Evolutionary conservation across 2,329 filamentous ascomycete species (phyloP), one percentile per base, ranked within the genome.

Genomic region (Clathrospora elynae): DNA sequence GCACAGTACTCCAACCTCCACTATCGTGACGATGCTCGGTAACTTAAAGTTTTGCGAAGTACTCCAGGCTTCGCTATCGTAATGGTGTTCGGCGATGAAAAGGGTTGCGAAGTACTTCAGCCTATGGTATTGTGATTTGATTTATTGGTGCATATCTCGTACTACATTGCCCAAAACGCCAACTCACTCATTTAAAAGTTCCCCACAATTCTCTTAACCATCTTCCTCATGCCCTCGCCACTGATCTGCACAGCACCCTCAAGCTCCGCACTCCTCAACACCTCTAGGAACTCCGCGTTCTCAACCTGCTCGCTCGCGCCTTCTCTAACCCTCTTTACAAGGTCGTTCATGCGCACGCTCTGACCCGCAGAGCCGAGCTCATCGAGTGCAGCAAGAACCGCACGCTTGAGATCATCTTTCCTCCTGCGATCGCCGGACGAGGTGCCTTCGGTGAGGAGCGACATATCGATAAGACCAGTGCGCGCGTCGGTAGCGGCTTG

Each of bases 391-490:
- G 74, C 75, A 22, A 95, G 68, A 0, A 95, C 78, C 0, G 87
- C 90, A 42, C 81, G 82, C 78, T 95, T 95, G 62, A 99, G 75
- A 67, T 96, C 91, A 25, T 87, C 84, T 66, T 85, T 87, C 53
- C 89, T 78, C 66, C 88, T 85, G 35, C 93, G 79, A 69, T 97
- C 93, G n/a, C 84, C 84, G 0, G 90, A 85, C 58, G 87, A 90
- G 2, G 89, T 95, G n/a, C 93, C 93, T 66, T 97, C 93, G 0
- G 91, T 96, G 51, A 99, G 77, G 34, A 99, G 77, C 42, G 88
- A 87, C 93, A 99, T 97, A 67, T 99, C 93, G 62, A 99, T 97
- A 43, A 96, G 79, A 41, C 93, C 93, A 0, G 86, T 89, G 59
- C 95, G 80, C 0, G 89, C 76, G 67, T 99, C 95, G 0, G 95